Percentiles rank a stretch among this genome's conserved stretches.
Evolutionary conservation across 106 monocot genomes (phyloP).

Genomic region (Ottelia alismoides): DNA sequence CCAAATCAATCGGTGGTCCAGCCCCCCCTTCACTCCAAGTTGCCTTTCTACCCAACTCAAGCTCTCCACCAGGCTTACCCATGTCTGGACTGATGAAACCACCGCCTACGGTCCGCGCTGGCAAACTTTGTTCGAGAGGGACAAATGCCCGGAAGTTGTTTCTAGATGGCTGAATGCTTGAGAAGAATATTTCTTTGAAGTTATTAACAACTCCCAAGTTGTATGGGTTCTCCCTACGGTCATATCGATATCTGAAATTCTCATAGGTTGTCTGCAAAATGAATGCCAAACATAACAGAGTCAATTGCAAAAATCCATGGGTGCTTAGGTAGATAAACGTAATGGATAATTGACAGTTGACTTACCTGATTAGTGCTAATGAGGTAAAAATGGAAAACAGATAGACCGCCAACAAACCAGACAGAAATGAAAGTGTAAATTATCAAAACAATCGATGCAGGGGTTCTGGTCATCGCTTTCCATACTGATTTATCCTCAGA

Average conservation of each 20-base stretch:
- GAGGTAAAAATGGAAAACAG: constrained; percentile 86
- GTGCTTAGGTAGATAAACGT: not conserved
- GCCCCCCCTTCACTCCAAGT: constrained; percentile 45
- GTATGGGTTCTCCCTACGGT: constrained; percentile 73
- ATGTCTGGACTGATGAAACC: constrained; percentile 82
- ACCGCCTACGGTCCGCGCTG: constrained; percentile 5
- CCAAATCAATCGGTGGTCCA: constrained; percentile 13
- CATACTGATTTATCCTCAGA: constrained; percentile 52
- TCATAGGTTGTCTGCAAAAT: constrained; percentile 83
- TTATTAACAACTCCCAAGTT: constrained; percentile 50
- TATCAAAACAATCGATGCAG: constrained; percentile 74
- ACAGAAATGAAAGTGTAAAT: constrained; percentile 71
- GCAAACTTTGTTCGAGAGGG: constrained; percentile 14
- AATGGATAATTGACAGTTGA: not conserved
- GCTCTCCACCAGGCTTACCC: constrained; percentile 45
- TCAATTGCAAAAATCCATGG: not conserved
- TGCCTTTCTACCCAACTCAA: constrained; percentile 71
- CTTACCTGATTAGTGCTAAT: constrained; percentile 90
- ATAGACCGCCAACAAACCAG: constrained; percentile 94
- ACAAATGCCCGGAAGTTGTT: constrained; percentile 65
- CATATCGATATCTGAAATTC: constrained; percentile 91
- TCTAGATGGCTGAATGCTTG: constrained; percentile 48
- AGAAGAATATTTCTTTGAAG: constrained; percentile 76
- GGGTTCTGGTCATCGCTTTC: constrained; percentile 76
- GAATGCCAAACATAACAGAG: not conserved